Conservation (phyloP, 2,329 filamentous ascomycete genomes). For the Alternaria panax region DNA sequence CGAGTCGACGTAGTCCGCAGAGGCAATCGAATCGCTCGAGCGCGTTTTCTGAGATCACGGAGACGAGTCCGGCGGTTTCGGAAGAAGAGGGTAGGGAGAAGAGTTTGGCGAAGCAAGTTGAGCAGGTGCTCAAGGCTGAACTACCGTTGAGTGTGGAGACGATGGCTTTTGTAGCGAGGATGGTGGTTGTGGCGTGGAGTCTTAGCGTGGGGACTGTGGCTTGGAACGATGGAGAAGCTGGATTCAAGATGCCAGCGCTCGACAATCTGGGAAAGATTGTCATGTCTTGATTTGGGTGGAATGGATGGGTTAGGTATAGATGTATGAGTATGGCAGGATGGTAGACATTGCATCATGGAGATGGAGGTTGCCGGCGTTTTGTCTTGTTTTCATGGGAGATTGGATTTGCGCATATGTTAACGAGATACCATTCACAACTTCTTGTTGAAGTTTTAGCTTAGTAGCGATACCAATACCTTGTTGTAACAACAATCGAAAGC, state of each 20-base stretch:
- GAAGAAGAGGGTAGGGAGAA: not conserved
- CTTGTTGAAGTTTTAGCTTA: not conserved
- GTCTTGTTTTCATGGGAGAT: not conserved
- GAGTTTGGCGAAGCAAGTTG: constrained; percentile 35
- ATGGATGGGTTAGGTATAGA: too few species aligned
- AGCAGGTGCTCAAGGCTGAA: constrained; percentile 34
- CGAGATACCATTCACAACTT: not conserved
- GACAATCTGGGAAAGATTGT: constrained; percentile 14
- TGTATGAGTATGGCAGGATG: not conserved
- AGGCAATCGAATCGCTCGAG: constrained; percentile 17
- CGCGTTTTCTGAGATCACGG: not conserved
- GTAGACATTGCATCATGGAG: too few species aligned
- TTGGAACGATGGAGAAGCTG: constrained; percentile 31
- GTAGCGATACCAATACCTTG: not conserved
- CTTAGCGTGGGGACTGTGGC: constrained; percentile 35
- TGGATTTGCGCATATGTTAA: not conserved
- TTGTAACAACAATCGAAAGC: not conserved
- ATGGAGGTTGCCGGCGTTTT: not conserved
- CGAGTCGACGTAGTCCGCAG: not conserved
- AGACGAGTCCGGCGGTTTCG: constrained; percentile 3
- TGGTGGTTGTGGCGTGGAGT: constrained; percentile 46
- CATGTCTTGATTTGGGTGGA: constrained; percentile 3
- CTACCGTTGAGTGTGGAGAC: constrained; percentile 36
- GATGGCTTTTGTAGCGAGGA: constrained; percentile 33
- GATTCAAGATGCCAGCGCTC: constrained; percentile 24